phyloP scores from a whole-genome alignment of 176 grass and related monocot genomes.

The Eragrostis nindensis region DNA sequence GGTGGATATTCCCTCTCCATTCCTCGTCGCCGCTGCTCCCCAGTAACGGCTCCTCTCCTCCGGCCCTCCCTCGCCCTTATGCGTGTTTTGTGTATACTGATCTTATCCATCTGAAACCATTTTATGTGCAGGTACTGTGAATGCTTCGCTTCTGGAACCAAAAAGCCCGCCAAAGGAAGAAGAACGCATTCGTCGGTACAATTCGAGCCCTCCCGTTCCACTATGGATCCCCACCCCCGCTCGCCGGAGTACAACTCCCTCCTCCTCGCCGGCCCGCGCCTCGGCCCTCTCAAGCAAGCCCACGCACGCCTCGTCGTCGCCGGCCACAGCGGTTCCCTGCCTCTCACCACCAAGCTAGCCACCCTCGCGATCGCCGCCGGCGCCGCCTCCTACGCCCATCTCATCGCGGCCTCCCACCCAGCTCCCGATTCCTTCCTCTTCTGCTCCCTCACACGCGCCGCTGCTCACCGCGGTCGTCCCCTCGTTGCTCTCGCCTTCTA shows the following conservation, averaged over 20 bases:
- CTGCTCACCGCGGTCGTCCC: slow-evolving; percentile 40
- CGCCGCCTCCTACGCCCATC: slow-evolving; percentile 41
- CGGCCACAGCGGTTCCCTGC: slow-evolving; percentile 37
- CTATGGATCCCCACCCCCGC: slow-evolving; percentile 24
- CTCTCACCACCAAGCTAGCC: slow-evolving; percentile 60
- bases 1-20: too few relatives aligned
- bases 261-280: slow-evolving; percentile 52
- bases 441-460: slow-evolving; percentile 39
- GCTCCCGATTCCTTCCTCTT: slow-evolving; percentile 59
- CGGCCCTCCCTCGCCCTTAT: too few relatives aligned
- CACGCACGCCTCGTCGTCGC: slow-evolving; percentile 61
- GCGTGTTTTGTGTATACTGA: too few relatives aligned
- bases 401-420: slow-evolving; percentile 52
- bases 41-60: too few relatives aligned
- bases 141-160: too few relatives aligned
- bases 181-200: too few relatives aligned
- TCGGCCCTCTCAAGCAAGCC: slow-evolving; percentile 49
- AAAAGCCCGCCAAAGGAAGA: too few relatives aligned
- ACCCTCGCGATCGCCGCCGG: slow-evolving; percentile 42
- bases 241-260: slow-evolving; percentile 60
- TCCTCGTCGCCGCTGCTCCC: too few relatives aligned
- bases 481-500: slow-evolving; percentile 53
- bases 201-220: background rate
- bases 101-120: too few relatives aligned
- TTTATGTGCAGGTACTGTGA: too few relatives aligned